These are phyloP conservation scores for Neocucurbitaria cava DNA, from an alignment of 2,329 filamentous ascomycete species.

Conservation along the genomic window DNA sequence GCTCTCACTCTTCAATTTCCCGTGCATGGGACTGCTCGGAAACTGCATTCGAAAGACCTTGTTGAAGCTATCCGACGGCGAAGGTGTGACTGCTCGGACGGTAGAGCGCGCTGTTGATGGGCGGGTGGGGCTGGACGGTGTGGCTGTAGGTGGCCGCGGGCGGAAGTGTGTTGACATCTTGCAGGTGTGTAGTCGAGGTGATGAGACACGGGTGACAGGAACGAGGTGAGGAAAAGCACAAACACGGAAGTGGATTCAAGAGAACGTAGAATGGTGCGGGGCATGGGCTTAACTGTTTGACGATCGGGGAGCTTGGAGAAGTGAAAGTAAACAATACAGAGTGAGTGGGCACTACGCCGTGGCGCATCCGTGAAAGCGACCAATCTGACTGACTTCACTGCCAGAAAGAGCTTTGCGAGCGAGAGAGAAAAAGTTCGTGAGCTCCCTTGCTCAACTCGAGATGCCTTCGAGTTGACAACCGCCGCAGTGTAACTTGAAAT, in stretches of 20 bases:
- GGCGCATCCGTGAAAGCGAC: too few relatives aligned
- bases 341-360: too few relatives aligned
- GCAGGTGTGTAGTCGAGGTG: neutral
- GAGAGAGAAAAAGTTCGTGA: neutral
- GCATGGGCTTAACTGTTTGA: too few relatives aligned
- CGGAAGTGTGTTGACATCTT: slow-evolving; percentile 27
- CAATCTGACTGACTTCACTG: too few relatives aligned
- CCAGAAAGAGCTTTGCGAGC: neutral
- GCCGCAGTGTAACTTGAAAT: neutral
- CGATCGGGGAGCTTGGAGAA: too few relatives aligned
- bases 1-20: neutral
- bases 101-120: slow-evolving; percentile 32
- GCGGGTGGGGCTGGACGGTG: slow-evolving; percentile 16
- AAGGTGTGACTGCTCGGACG: slow-evolving; percentile 38
- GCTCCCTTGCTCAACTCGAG: neutral
- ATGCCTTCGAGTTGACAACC: neutral
- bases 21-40: neutral
- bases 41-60: neutral
- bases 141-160: slow-evolving; percentile 16
- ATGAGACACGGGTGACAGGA: neutral
- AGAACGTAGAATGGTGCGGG: too few relatives aligned
- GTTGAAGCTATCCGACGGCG: slow-evolving; percentile 22
- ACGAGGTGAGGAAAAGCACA: neutral
- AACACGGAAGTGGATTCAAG: too few relatives aligned
- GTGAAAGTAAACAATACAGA: too few relatives aligned